phyloP scores from a whole-genome alignment of 2,329 filamentous ascomycete genomes.

The Aspergillus persii region DNA sequence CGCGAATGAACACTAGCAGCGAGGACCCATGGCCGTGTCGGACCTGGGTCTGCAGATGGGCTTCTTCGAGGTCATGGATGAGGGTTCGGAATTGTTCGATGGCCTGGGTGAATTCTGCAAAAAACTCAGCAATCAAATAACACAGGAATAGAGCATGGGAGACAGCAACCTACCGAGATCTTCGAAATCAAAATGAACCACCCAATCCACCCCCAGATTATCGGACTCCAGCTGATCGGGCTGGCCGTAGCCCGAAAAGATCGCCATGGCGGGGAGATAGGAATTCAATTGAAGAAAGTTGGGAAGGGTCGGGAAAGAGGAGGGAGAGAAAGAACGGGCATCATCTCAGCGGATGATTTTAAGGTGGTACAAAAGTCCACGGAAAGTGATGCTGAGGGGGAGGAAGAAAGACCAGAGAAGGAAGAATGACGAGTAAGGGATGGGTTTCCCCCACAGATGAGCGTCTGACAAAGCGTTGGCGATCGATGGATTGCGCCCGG shows the following conservation, averaged over 20 bases:
- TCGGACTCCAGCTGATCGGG: slow-evolving; percentile 35
- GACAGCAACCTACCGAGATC: slow-evolving; percentile 55
- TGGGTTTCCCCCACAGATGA: not conserved
- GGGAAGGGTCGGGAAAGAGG: not conserved
- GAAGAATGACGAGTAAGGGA: not conserved
- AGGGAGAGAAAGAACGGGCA: not conserved
- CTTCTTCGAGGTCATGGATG: slow-evolving; percentile 68
- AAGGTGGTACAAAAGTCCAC: not conserved
- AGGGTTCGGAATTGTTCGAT: slow-evolving; percentile 75
- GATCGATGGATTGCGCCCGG: not conserved
- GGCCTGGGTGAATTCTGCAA: slow-evolving; percentile 64
- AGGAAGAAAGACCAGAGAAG: not conserved
- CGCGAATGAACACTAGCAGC: slow-evolving; percentile 77
- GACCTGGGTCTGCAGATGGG: slow-evolving; percentile 85
- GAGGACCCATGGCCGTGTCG: slow-evolving; percentile 73
- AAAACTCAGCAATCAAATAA: slow-evolving; percentile 10
- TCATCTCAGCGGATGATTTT: not conserved
- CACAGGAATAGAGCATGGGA: not conserved
- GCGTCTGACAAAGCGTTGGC: not conserved
- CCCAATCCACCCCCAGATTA: slow-evolving; percentile 80
- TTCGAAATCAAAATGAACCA: slow-evolving; percentile 74
- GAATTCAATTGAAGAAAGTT: not conserved
- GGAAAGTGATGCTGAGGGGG: not conserved
- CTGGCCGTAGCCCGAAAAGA: slow-evolving; percentile 22
- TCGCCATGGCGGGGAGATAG: slow-evolving; percentile 22